These are phyloP conservation scores for Fagus sylvatica DNA, from an alignment of 306 rosid genomes.

Conservation along the genomic window DNA sequence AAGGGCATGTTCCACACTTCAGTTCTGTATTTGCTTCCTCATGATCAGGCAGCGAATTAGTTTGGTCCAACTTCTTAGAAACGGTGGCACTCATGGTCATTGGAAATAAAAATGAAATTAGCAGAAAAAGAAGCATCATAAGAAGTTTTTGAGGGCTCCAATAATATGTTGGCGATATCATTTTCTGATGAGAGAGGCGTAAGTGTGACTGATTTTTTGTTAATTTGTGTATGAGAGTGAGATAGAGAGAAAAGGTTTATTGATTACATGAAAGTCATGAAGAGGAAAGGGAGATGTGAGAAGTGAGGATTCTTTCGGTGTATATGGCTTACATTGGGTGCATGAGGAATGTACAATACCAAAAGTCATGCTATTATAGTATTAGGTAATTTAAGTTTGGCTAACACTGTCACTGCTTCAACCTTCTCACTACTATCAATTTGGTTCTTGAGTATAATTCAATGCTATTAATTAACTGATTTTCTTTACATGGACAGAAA, in stretches of 20 bases:
- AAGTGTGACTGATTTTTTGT: constrained; percentile 10
- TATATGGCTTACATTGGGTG: constrained; percentile 31
- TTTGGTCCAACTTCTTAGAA: constrained; percentile 35
- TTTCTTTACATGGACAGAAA: no score
- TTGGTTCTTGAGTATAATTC: no score
- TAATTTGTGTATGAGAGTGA: constrained; percentile 13
- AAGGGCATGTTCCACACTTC: constrained; percentile 86
- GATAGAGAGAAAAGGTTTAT: constrained; percentile 17
- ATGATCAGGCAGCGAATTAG: constrained; percentile 1
- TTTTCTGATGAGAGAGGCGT: constrained; percentile 22
- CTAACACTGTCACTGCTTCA: no score
- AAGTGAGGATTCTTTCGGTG: constrained; percentile 10
- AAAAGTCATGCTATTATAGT: constrained; percentile 17
- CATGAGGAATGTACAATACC: constrained; percentile 25
- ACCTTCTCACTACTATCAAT: no score
- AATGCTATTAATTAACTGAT: no score
- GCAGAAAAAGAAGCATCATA: constrained; percentile 21
- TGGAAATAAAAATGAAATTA: constrained; percentile 25
- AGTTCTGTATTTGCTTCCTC: constrained; percentile 38
- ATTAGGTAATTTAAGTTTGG: no score
- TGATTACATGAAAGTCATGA: neutral
- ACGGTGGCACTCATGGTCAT: constrained; percentile 19
- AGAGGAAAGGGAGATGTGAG: constrained; percentile 18
- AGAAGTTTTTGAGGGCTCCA: constrained; percentile 25
- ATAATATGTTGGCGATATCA: constrained; percentile 29